Evolutionary conservation across 192 early-diverging fungal genomes (phyloP), one percentile per base, ranked within the genome.

Genomic region (Podila verticillata): DNA sequence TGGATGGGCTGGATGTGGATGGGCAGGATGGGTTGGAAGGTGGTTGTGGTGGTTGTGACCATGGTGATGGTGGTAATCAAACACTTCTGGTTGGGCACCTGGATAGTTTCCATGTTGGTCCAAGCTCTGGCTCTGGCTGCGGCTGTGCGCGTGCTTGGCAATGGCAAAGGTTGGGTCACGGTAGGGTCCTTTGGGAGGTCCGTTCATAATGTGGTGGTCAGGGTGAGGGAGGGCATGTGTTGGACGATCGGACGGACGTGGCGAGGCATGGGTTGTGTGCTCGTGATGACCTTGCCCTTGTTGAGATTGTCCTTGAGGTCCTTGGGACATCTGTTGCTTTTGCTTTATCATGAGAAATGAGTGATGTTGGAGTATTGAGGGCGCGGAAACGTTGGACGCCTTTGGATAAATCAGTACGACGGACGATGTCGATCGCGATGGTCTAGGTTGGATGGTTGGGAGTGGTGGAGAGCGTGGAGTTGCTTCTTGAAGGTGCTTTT

Each of bases 111-210:
- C 24, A 7, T 19, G 20, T 7, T 54, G 51, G 24, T 54, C 51
- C 51, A 54, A 24, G 51, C 20, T 54, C 22, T 54, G 51, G 22
- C 30, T 68, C 39, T 48, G 63, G n/a, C 64, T 48, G 39, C 58
- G 58, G 20, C 58, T 60, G 58, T 60, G 58, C 3, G 58, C 12
- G 15, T 26, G 58, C 12, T 60, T 20, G 58, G 10, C 9, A 17
- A n/a, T 48, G 2, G 60, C 31, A 32, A 56, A 60, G 39, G 54
- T 58, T 28, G 59, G 60, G 0, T 62, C 35, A 9, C 19, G 65
- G n/a, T 34, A 28, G n/a, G 58, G 17, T 17, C 58, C 58, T 19
- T 60, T 28, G 20, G 58, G 30, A 17, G 58, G 29, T 30, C 28
- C 58, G 26, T 28, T 32, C 58, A 32, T 32, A 32, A 31, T 31